Base-by-base conservation (phyloP, 2,329 filamentous ascomycete genomes). In the Penicillium oxalicum region DNA sequence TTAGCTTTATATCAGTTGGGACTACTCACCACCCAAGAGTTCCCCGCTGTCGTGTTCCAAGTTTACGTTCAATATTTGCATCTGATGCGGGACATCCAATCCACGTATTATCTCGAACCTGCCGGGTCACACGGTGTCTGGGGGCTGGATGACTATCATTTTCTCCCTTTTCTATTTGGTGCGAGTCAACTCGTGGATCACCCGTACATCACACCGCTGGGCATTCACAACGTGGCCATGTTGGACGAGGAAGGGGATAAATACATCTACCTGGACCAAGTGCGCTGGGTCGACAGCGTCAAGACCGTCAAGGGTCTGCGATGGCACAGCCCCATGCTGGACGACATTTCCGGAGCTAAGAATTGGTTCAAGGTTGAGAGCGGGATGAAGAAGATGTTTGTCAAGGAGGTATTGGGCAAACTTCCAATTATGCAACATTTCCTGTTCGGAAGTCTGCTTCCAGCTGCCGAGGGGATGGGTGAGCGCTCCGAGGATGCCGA, bases 391-490 rank as follows among this genome's bases (percentile, higher is more conserved):
- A 87, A 89, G 58, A 98, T 98, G 94, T 97, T 97, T 64, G 79
- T 91, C 44, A 87, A 85, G 36, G 93, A 98, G 70, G 91, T 98
- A 0, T 70, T 98, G 44, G 84, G 87, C 29, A 98, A 98, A 70
- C 68, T 98, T 47, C 93, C 93, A 0, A 91, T 98, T 38, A 97
- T 97, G 90, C 93, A 98, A 71, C 94, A 98, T 68, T 98, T 98
- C 61, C 65, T 98, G 47, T 98, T 98, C 63, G 93, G 93, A 0
- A 86, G 83, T 7, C 70, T 98, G 44, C 77, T 98, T 1, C 85
- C 88, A 0, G 89, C 91, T 0, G 81, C 77, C 0, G 81, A 88
- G 24, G 88, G 82, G 1, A 97, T 98, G 93, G 71, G 75, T 8
- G 72, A 71, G 40, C 56, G 57, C 5, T 70, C 67, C 29, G 68